These are phyloP conservation scores for Syzygium aromaticum DNA, from an alignment of 345 rosid species.

Conservation along the genomic window DNA sequence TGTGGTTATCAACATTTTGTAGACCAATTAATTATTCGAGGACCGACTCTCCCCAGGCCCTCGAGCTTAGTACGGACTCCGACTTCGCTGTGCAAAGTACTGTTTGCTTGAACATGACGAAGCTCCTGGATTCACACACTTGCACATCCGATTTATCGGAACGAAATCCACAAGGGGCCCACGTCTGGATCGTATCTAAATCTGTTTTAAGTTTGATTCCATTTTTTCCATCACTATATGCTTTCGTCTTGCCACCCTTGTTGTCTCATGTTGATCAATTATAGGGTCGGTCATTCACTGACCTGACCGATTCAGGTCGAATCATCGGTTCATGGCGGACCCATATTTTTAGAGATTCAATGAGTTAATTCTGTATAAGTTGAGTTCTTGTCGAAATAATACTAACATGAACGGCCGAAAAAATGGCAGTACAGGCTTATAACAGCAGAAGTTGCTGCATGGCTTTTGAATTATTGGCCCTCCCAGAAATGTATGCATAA, in stretches of 20 bases:
- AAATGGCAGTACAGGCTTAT: constrained; percentile 18
- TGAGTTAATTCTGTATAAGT: neutral
- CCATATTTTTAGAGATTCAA: neutral
- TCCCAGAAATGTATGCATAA: constrained; percentile 29
- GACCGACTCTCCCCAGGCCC: neutral
- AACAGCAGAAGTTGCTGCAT: constrained; percentile 22
- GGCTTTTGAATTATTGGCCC: constrained; percentile 29
- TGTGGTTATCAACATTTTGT: neutral
- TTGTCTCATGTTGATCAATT: neutral
- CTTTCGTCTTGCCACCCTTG: neutral
- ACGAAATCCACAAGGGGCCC: constrained; percentile 2
- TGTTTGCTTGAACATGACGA: neutral
- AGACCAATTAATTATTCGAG: neutral
- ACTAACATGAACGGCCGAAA: constrained; percentile 11
- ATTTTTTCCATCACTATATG: neutral
- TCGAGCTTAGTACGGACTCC: neutral
- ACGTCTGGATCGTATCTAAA: neutral
- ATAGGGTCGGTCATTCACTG: neutral
- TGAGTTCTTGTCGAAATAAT: neutral
- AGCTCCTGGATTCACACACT: neutral
- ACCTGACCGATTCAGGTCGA: neutral
- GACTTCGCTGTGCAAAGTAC: neutral
- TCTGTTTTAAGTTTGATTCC: neutral
- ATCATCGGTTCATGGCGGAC: neutral
- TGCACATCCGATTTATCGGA: neutral